These are phyloP conservation scores for Volvariella surrecta DNA, from an alignment of 1,284 basidiomycete species.

Conservation along the genomic window DNA sequence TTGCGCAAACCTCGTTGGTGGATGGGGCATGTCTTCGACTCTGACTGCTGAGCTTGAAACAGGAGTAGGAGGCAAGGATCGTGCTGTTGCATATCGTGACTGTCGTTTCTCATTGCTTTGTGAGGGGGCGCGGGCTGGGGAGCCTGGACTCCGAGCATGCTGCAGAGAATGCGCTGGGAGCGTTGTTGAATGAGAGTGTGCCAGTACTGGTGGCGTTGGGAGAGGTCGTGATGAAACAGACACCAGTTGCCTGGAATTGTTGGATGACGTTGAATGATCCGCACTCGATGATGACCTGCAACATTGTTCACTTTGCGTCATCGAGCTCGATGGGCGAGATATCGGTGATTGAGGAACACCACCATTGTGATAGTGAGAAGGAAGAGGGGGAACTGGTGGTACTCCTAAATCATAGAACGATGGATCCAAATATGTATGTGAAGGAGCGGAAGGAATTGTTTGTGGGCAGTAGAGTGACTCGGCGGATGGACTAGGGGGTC, in stretches of 20 bases:
- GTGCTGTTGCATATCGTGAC: not conserved
- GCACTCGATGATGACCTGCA: not conserved
- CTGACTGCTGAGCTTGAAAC: too few relatives aligned
- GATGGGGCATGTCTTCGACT: too few relatives aligned
- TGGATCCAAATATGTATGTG: conserved; percentile 31
- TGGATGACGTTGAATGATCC: too few relatives aligned
- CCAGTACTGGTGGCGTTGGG: conserved; percentile 4
- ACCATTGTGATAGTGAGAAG: not conserved
- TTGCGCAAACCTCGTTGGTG: too few relatives aligned
- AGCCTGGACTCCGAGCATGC: too few relatives aligned
- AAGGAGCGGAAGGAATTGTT: conserved; percentile 21
- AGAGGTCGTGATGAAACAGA: conserved; percentile 2
- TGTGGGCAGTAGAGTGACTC: conserved; percentile 29
- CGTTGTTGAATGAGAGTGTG: too few relatives aligned
- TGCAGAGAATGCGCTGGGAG: too few relatives aligned
- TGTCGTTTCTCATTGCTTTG: too few relatives aligned
- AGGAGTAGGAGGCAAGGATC: conserved; percentile 2
- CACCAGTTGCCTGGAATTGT: conserved; percentile 1
- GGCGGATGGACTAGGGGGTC: conserved; percentile 25
- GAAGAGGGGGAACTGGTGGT: conserved; percentile 27
- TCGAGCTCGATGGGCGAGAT: not conserved
- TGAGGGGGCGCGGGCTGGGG: too few relatives aligned
- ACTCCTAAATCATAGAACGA: conserved; percentile 26
- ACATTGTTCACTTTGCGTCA: not conserved
- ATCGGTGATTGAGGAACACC: not conserved